A percentile compares a stretch with the other conserved stretches of the same genome.
Evolutionary conservation across 1,284 basidiomycete genomes (phyloP).

Genomic region (Flammula alnicola): DNA sequence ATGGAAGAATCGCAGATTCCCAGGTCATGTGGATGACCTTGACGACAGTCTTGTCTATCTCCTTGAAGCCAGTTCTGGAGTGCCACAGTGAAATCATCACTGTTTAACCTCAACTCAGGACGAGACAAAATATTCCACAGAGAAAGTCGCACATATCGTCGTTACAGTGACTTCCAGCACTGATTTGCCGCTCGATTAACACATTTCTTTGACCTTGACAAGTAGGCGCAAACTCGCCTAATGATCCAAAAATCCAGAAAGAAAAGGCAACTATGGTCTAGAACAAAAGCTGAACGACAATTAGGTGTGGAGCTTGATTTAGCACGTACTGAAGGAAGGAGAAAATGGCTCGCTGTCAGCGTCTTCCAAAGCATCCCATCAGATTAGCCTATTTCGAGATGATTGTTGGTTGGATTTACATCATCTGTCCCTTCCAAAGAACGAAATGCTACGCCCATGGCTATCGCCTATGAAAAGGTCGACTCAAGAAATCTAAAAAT

Average conservation of each 20-base stretch:
- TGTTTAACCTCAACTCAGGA: too few relatives aligned
- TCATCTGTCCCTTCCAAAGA: constrained; percentile 27
- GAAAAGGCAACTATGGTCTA: constrained; percentile 47
- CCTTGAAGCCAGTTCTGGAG: constrained; percentile 45
- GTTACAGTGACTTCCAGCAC: constrained; percentile 48
- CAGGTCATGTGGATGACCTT: constrained; percentile 51
- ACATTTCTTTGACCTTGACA: background rate
- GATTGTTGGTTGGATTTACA: constrained; percentile 18
- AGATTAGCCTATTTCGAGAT: background rate
- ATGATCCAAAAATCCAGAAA: constrained; percentile 46
- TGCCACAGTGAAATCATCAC: constrained; percentile 48
- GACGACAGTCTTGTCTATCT: constrained; percentile 47
- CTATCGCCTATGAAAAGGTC: constrained; percentile 30
- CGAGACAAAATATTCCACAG: too few relatives aligned
- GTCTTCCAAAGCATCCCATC: constrained; percentile 29
- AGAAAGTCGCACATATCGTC: constrained; percentile 42
- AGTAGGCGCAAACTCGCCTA: constrained; percentile 32
- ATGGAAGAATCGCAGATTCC: constrained; percentile 52
- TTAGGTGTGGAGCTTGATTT: too few relatives aligned
- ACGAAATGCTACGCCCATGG: constrained; percentile 34
- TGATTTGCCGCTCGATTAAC: constrained; percentile 11
- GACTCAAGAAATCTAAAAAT: too few relatives aligned
- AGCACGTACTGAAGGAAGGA: constrained; percentile 34
- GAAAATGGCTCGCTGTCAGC: constrained; percentile 36
- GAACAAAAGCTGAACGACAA: too few relatives aligned